Conservation (phyloP, 768 basidiomycete species). For the Lactarius pseudohatsudake region DNA sequence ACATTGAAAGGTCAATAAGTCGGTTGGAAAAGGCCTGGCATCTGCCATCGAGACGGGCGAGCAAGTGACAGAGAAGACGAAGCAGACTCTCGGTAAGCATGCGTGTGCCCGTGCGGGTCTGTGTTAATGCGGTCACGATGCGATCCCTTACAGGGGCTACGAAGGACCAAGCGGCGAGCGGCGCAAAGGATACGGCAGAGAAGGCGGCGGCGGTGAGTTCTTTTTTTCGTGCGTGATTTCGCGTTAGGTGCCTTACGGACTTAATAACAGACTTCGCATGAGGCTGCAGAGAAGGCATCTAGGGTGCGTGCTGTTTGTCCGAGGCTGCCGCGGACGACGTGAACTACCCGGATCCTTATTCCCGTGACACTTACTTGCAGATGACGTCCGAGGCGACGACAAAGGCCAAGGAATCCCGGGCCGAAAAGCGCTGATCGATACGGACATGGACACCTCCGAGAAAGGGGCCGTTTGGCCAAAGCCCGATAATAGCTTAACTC, state of each 20-base stretch:
- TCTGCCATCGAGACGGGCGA: slow-evolving; percentile 27
- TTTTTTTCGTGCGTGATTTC: not conserved
- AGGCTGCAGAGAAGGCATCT: slow-evolving; percentile 16
- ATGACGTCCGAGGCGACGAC: slow-evolving; percentile 15
- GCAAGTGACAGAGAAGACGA: slow-evolving; percentile 26
- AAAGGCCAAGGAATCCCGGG: slow-evolving; percentile 4
- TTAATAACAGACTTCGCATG: slow-evolving; percentile 1
- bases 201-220: slow-evolving; percentile 12
- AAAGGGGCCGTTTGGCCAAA: not conserved
- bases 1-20: slow-evolving; percentile 24
- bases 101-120: not conserved
- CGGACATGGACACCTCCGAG: not conserved
- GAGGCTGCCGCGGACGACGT: not conserved
- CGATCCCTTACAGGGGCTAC: slow-evolving; percentile 7
- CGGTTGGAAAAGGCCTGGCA: slow-evolving; percentile 21
- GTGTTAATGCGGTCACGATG: not conserved
- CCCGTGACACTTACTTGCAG: not conserved
- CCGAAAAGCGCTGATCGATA: slow-evolving; percentile 11
- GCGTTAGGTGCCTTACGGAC: not conserved
- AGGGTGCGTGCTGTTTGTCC: slow-evolving; percentile 2
- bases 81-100: slow-evolving; percentile 22
- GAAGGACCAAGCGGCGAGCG: slow-evolving; percentile 11
- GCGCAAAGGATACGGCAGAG: slow-evolving; percentile 5
- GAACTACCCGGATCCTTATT: not conserved
- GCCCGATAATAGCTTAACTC: not conserved